These are phyloP conservation scores for Hypoxylon sp. DNA, from an alignment of 2,329 filamentous ascomycete genomes.

Conservation along the genomic window DNA sequence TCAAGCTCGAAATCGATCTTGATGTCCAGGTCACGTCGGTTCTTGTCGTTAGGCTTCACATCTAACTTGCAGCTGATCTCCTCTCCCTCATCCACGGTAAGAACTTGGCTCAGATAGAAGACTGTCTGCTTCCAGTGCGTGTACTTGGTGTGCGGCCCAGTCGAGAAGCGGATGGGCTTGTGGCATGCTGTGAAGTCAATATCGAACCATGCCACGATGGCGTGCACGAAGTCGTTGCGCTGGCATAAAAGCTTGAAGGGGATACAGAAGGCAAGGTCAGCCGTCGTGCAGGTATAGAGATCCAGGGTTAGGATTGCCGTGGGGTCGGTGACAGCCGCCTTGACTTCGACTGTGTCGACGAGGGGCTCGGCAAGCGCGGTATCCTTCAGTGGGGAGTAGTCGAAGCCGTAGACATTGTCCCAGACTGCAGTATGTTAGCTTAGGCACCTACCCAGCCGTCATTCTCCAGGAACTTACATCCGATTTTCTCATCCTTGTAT, in stretches of 20 bases:
- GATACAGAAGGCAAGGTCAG: slow-evolving; percentile 83
- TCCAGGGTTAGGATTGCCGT: slow-evolving; percentile 85
- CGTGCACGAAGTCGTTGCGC: slow-evolving; percentile 94
- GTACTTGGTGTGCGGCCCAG: slow-evolving; percentile 97
- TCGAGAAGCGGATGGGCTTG: slow-evolving; percentile 96
- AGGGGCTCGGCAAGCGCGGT: slow-evolving; percentile 95
- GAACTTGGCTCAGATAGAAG: slow-evolving; percentile 92
- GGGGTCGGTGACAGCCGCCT: slow-evolving; percentile 95
- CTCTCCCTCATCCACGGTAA: slow-evolving; percentile 91
- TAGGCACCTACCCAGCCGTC: background rate
- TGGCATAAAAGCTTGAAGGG: slow-evolving; percentile 79
- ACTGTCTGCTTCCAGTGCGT: slow-evolving; percentile 99
- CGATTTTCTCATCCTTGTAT: slow-evolving; percentile 99
- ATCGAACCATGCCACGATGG: slow-evolving; percentile 97
- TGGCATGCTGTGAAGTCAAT: slow-evolving; percentile 98
- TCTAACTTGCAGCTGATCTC: slow-evolving; percentile 74
- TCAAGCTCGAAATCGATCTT: slow-evolving; percentile 82
- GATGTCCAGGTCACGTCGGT: slow-evolving; percentile 94
- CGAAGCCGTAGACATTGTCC: slow-evolving; percentile 98
- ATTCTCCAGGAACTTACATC: slow-evolving; percentile 70
- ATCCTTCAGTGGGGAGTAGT: slow-evolving; percentile 92
- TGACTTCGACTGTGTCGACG: slow-evolving; percentile 96
- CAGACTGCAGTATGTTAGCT: slow-evolving; percentile 71
- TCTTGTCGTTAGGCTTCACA: slow-evolving; percentile 92
- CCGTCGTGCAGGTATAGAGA: slow-evolving; percentile 85